These are phyloP conservation scores for Fusarium protoensiforme DNA, from an alignment of 2,329 filamentous ascomycete genomes.

Conservation along the genomic window DNA sequence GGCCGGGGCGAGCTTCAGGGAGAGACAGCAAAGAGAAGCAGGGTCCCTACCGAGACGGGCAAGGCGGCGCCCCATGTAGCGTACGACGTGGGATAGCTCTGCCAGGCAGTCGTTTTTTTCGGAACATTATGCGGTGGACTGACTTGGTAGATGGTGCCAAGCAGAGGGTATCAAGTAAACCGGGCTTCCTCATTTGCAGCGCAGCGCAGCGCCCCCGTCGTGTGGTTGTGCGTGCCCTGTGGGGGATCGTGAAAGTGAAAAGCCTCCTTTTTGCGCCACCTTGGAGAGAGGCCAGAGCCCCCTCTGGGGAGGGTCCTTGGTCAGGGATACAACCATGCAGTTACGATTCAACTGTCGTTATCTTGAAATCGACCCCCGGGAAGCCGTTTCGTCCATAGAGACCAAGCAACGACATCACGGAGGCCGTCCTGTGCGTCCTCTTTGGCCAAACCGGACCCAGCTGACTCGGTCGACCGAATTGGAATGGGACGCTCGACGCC, in stretches of 20 bases:
- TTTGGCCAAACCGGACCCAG: background rate
- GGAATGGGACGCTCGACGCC: background rate
- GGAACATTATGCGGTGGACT: conserved; percentile 41
- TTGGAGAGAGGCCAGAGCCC: background rate
- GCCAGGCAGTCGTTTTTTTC: conserved; percentile 35
- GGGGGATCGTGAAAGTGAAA: conserved; percentile 1
- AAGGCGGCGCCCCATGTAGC: conserved; percentile 16
- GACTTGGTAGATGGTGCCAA: conserved; percentile 30
- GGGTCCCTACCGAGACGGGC: conserved; percentile 27
- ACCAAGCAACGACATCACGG: conserved; percentile 9
- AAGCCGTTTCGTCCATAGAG: conserved; percentile 5
- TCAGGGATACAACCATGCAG: background rate
- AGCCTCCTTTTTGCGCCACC: conserved; percentile 1
- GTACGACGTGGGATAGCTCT: conserved; percentile 25
- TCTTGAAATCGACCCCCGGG: conserved; percentile 5
- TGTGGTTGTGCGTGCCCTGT: background rate
- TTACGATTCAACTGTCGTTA: background rate
- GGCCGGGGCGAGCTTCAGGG: conserved; percentile 2
- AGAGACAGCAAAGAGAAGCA: conserved; percentile 13
- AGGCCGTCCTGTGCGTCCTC: background rate
- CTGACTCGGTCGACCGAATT: conserved; percentile 17
- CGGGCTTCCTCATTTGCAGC: conserved; percentile 18
- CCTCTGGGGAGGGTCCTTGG: background rate
- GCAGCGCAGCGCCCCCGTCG: background rate
- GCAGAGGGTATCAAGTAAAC: conserved; percentile 23